Conservation (phyloP, 176 grass and related monocot genomes). For the Oryza nivara region DNA sequence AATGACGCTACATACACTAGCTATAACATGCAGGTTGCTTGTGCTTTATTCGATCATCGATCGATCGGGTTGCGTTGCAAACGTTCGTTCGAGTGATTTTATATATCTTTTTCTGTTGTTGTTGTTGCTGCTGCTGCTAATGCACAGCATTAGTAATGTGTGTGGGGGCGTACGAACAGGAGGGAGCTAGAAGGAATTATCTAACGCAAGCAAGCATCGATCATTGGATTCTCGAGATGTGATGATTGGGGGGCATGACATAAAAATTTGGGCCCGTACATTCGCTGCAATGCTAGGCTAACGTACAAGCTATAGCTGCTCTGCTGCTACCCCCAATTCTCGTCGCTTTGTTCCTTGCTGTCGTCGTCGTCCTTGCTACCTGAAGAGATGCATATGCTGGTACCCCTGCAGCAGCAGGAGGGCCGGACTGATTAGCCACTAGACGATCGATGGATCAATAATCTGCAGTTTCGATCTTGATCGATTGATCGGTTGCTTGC, state of each 20-base stretch:
- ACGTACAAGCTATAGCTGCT: slow-evolving; percentile 41
- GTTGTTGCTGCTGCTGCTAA: slow-evolving; percentile 19
- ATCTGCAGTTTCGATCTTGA: not conserved
- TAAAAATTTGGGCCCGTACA: slow-evolving; percentile 36
- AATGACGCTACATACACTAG: slow-evolving; percentile 2
- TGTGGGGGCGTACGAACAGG: slow-evolving; percentile 14
- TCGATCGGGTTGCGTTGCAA: slow-evolving; percentile 18
- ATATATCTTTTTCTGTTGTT: not conserved
- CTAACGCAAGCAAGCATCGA: not conserved
- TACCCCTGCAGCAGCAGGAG: not conserved
- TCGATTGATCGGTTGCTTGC: not conserved
- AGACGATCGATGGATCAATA: not conserved
- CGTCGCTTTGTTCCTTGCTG: slow-evolving; percentile 42
- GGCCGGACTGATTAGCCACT: not conserved
- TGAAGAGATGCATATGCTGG: not conserved
- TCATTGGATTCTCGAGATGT: slow-evolving; percentile 59
- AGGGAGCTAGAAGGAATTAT: slow-evolving; percentile 13
- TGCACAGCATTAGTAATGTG: slow-evolving; percentile 26
- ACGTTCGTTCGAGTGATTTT: slow-evolving; percentile 16
- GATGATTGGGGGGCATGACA: slow-evolving; percentile 46
- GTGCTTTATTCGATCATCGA: slow-evolving; percentile 41
- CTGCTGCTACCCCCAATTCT: slow-evolving; percentile 4
- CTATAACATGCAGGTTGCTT: slow-evolving; percentile 2
- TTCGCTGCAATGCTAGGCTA: slow-evolving; percentile 20
- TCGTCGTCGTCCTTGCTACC: not conserved